Conservation (phyloP, 2,329 filamentous ascomycete species). For the Polytolypa hystricis region DNA sequence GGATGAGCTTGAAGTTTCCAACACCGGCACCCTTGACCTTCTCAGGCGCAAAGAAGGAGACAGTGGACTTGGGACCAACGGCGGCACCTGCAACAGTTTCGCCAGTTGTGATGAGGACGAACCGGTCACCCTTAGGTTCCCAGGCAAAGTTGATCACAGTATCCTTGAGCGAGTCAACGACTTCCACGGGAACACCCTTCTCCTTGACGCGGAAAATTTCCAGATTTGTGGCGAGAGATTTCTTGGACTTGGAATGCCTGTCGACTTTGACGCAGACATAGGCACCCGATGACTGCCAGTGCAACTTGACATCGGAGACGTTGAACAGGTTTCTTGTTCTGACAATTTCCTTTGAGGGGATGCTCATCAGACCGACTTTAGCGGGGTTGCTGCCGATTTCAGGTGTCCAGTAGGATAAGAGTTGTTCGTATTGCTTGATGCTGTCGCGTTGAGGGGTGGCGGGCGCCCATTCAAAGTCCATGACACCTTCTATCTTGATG, state of each 20-base stretch:
- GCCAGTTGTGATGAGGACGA: constrained; percentile 90
- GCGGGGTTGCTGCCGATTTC: constrained; percentile 97
- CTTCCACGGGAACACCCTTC: constrained; percentile 96
- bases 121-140: constrained; percentile 96
- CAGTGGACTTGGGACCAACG: constrained; percentile 84
- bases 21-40: constrained; percentile 71
- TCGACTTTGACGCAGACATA: constrained; percentile 99
- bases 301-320: constrained; percentile 91
- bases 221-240: constrained; percentile 89
- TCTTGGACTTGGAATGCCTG: constrained; percentile 97
- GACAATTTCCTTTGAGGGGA: constrained; percentile 88
- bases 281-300: constrained; percentile 92
- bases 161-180: constrained; percentile 95
- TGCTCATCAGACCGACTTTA: constrained; percentile 91
- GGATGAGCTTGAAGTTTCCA: constrained; percentile 93
- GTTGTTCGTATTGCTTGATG: constrained; percentile 84
- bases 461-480: constrained; percentile 97
- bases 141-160: constrained; percentile 99
- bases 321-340: constrained; percentile 96
- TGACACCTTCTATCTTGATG: constrained; percentile 91
- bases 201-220: constrained; percentile 97
- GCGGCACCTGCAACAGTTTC: constrained; percentile 69
- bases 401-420: constrained; percentile 97
- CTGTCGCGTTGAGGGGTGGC: constrained; percentile 70
- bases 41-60: constrained; percentile 94